A percentile compares a stretch with the other conserved stretches of the same genome.
Conservation (phyloP, 2,329 filamentous ascomycete species). For the Podosphaera leucotricha region DNA sequence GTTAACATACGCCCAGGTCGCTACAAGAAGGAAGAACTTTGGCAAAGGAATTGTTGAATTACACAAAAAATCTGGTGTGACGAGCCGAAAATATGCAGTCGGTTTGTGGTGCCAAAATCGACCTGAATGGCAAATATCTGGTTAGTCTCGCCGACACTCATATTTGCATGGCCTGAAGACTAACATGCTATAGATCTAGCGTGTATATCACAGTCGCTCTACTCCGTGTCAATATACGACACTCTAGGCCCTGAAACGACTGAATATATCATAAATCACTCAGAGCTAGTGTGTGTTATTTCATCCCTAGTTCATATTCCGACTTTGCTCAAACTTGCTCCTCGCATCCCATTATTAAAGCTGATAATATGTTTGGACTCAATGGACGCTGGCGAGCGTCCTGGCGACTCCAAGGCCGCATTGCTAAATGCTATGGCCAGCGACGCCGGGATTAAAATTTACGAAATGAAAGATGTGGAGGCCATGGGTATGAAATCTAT, state of each 20-base stretch:
- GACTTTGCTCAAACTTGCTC: slow-evolving; percentile 52
- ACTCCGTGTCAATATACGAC: slow-evolving; percentile 84
- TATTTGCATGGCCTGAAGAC: not conserved
- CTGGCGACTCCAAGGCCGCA: slow-evolving; percentile 55
- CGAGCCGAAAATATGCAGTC: slow-evolving; percentile 43
- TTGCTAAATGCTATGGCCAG: slow-evolving; percentile 54
- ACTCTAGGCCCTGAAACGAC: slow-evolving; percentile 77
- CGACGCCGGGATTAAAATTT: slow-evolving; percentile 52
- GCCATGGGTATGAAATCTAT: slow-evolving; percentile 49
- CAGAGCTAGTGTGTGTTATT: slow-evolving; percentile 49
- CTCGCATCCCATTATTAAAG: slow-evolving; percentile 61
- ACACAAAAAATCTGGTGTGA: slow-evolving; percentile 47
- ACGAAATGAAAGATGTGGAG: slow-evolving; percentile 63
- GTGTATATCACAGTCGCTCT: slow-evolving; percentile 68
- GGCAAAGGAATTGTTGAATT: slow-evolving; percentile 69
- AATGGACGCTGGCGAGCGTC: slow-evolving; percentile 53
- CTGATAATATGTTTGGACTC: slow-evolving; percentile 71
- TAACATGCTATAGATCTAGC: slow-evolving; percentile 42
- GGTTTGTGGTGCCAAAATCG: slow-evolving; percentile 75
- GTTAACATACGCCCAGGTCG: slow-evolving; percentile 62
- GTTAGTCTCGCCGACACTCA: slow-evolving; percentile 19
- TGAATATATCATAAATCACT: slow-evolving; percentile 90
- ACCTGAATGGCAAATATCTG: slow-evolving; percentile 70
- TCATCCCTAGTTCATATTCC: slow-evolving; percentile 64
- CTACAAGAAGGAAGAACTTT: slow-evolving; percentile 56